Base-by-base conservation (phyloP, 2,329 filamentous ascomycete genomes). In the Mycogone perniciosa region DNA sequence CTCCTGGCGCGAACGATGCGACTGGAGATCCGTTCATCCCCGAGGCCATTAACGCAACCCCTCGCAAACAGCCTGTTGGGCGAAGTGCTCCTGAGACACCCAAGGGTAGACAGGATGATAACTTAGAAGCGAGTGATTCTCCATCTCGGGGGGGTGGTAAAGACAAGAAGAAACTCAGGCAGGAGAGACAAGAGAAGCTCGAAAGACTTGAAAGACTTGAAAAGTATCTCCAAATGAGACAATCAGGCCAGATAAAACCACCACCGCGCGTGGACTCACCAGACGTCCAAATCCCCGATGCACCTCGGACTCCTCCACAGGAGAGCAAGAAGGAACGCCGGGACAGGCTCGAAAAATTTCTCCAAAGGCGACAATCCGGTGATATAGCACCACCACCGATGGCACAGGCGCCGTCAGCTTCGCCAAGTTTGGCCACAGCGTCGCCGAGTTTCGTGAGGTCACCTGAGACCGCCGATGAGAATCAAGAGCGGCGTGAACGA, bases 1-100 rank as follows among this genome's bases (percentile, higher is more conserved):
- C 84, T 6, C 81, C 82, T 4, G 77, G 78, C 4, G 78, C 81
- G 4, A 76, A 80, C 56, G 76, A 79, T 59, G 34, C 66, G 5
- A 62, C 61, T 26, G 65, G 66, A 2, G 65, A 67, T 50, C 50
- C 11, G 9, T 27, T 31, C 31, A 39, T 42, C 9, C 8, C 46
- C 3, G 46, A 37, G 7, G 5, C 37, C 40, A 20, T 20, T 20
- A 20, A 20, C 20, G 20, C 20, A 20, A 20, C 20, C 20, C 20
- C 20, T 20, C 20, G 20, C 20, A 20, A 20, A 20, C 20, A 20
- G 20, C 20, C 20, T 20, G 20, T 20, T 20, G 20, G 20, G 20
- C 20, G 20, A 20, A 20, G 20, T 20, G 20, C 20, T 10, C 27
- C 39, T 9, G 31, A 20, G 20, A 20, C 20, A 20, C 20, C 20